Percentiles rank a stretch among this genome's conserved stretches.
phyloP scores from a whole-genome alignment of 768 basidiomycete genomes.

The Rubroboletus pulcherrimus region DNA sequence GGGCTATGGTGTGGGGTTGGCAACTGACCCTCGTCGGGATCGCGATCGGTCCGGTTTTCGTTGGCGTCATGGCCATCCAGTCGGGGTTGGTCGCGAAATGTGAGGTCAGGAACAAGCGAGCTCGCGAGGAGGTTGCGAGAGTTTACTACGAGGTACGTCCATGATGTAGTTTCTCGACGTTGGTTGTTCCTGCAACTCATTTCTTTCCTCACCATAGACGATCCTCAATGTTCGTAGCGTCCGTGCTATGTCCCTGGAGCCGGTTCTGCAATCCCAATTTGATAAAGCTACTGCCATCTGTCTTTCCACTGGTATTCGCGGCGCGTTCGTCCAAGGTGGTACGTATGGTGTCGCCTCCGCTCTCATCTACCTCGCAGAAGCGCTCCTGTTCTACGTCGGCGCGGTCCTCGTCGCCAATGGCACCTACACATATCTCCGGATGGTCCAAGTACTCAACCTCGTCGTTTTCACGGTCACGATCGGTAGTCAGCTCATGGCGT shows the following conservation, averaged over 20 bases:
- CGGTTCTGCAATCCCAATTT: conserved; percentile 67
- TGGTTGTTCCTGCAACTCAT: background rate
- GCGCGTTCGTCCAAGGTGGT: conserved; percentile 86
- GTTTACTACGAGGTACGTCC: conserved; percentile 78
- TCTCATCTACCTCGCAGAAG: conserved; percentile 86
- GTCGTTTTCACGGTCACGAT: conserved; percentile 94
- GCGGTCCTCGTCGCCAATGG: conserved; percentile 80
- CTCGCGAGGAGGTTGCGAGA: conserved; percentile 69
- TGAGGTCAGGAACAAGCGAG: conserved; percentile 41
- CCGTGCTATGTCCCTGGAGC: conserved; percentile 80
- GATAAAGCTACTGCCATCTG: conserved; percentile 58
- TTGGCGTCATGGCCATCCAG: conserved; percentile 68
- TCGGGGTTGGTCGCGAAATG: conserved; percentile 64
- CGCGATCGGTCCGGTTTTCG: conserved; percentile 83
- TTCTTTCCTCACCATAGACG: conserved; percentile 38
- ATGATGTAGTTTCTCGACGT: background rate
- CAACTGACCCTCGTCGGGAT: conserved; percentile 88
- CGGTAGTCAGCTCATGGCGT: conserved; percentile 86
- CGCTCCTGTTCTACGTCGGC: conserved; percentile 87
- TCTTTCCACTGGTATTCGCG: conserved; percentile 61
- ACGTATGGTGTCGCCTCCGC: conserved; percentile 77
- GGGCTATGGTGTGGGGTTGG: conserved; percentile 54
- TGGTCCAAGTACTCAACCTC: conserved; percentile 87
- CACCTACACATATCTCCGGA: conserved; percentile 79
- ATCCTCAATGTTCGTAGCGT: conserved; percentile 85